Conservation (phyloP, 768 basidiomycete genomes). For the Russula brevipes region DNA sequence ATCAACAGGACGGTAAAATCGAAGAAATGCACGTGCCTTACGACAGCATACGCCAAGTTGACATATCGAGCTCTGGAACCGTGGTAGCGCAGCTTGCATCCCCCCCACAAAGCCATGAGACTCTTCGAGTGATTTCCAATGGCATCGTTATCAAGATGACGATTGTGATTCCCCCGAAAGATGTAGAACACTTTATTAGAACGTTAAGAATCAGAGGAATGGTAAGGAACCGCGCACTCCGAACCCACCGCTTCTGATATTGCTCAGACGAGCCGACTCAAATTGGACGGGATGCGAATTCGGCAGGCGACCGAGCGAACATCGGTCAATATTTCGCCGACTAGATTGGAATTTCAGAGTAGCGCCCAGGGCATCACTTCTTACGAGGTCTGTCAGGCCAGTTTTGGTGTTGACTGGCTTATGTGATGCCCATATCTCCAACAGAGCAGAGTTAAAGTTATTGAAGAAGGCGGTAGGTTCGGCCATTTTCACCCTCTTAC, state of each 20-base stretch:
- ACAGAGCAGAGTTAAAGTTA: conserved; percentile 21
- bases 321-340: conserved; percentile 18
- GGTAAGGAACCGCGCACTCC: not conserved
- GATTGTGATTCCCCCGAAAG: not conserved
- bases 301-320: conserved; percentile 8
- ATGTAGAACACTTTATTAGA: conserved; percentile 9
- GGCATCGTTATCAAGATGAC: conserved; percentile 1
- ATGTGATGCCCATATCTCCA: not conserved
- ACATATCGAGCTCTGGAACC: conserved; percentile 15
- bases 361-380: conserved; percentile 8
- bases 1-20: conserved; percentile 18
- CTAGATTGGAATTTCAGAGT: conserved; percentile 22
- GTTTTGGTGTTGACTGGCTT: conserved; percentile 14
- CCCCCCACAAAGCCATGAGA: conserved; percentile 15
- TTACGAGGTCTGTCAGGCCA: conserved; percentile 20
- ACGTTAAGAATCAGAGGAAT: conserved; percentile 12
- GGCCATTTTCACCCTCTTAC: not conserved
- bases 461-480: conserved; percentile 21
- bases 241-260: not conserved
- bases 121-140: conserved; percentile 2
- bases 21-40: conserved; percentile 19
- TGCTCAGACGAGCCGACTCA: conserved; percentile 7
- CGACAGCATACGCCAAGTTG: conserved; percentile 6
- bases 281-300: conserved; percentile 13
- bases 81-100: not conserved